These are phyloP conservation scores for Carpinus viminea DNA, from an alignment of 306 rosid species.

Conservation along the genomic window DNA sequence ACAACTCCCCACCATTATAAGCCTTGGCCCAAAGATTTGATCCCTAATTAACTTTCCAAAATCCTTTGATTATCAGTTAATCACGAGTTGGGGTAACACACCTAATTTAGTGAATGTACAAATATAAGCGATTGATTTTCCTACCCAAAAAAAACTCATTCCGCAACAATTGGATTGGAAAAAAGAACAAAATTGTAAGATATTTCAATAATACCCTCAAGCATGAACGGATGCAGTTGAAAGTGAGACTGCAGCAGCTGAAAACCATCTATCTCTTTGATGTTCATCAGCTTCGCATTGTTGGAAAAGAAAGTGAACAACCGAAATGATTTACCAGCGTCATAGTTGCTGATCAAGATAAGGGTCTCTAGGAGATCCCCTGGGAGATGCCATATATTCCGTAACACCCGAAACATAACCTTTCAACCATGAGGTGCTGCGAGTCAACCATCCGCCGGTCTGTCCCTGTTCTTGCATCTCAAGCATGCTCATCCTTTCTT, in stretches of 20 bases:
- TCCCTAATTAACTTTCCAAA: too few species aligned
- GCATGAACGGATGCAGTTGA: conserved; percentile 7
- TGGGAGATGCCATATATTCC: conserved; percentile 63
- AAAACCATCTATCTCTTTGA: neutral
- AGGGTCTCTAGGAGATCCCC: conserved; percentile 51
- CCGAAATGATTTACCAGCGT: conserved; percentile 19
- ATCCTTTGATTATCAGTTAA: too few species aligned
- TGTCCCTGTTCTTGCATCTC: conserved; percentile 52
- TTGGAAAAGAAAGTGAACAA: neutral
- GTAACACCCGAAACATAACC: conserved; percentile 46
- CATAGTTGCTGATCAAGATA: conserved; percentile 84
- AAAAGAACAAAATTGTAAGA: conserved; percentile 18
- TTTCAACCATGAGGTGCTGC: conserved; percentile 91
- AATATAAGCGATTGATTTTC: neutral
- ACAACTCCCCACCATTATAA: too few species aligned
- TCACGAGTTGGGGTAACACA: too few species aligned
- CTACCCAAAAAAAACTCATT: neutral
- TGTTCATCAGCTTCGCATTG: conserved; percentile 16
- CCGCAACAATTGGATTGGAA: conserved; percentile 1
- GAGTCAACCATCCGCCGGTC: conserved; percentile 75
- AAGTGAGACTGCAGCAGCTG: conserved; percentile 18
- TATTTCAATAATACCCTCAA: neutral
- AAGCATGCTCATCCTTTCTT: conserved; percentile 60
- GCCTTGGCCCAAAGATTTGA: too few species aligned
- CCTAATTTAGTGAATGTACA: conserved; percentile 12